These are phyloP conservation scores for Penicillium crustosum DNA, from an alignment of 2,329 filamentous ascomycete genomes.

Conservation along the genomic window DNA sequence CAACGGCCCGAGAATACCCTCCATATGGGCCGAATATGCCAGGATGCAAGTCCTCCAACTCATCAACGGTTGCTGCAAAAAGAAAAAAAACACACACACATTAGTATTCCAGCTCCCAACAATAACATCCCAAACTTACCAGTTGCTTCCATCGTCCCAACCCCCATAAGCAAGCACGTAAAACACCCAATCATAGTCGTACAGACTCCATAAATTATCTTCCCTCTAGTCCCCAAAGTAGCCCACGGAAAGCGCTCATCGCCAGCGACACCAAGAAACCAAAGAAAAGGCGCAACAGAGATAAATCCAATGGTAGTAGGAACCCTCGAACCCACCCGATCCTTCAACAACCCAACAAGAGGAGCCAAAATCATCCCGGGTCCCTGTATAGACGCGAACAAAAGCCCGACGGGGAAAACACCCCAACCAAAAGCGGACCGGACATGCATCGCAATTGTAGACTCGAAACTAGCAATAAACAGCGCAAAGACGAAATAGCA, in stretches of 20 bases:
- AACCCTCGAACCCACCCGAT: slow-evolving; percentile 4
- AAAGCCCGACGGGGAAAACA: slow-evolving; percentile 10
- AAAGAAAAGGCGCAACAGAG: slow-evolving; percentile 2
- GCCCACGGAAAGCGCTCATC: slow-evolving; percentile 7
- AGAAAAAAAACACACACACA: not conserved
- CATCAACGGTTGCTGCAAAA: slow-evolving; percentile 14
- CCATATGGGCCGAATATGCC: slow-evolving; percentile 25
- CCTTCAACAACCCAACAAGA: slow-evolving; percentile 4
- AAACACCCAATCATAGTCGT: slow-evolving; percentile 9
- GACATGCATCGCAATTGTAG: slow-evolving; percentile 14
- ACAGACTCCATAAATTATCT: not conserved
- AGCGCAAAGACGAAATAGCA: slow-evolving; percentile 13
- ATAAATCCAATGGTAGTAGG: slow-evolving; percentile 4
- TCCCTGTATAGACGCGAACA: slow-evolving; percentile 12
- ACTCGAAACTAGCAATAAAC: slow-evolving; percentile 12
- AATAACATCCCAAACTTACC: not conserved
- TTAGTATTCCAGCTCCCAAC: not conserved
- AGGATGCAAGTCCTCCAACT: slow-evolving; percentile 14
- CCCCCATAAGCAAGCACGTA: slow-evolving; percentile 9
- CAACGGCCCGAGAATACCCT: slow-evolving; percentile 25
- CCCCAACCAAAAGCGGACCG: slow-evolving; percentile 14
- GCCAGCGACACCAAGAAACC: slow-evolving; percentile 4
- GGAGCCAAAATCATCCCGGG: slow-evolving; percentile 12
- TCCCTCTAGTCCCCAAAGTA: not conserved
- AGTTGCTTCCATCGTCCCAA: slow-evolving; percentile 11